phyloP scores from a whole-genome alignment of 106 monocot genomes.

The Apostasia ramifera region DNA sequence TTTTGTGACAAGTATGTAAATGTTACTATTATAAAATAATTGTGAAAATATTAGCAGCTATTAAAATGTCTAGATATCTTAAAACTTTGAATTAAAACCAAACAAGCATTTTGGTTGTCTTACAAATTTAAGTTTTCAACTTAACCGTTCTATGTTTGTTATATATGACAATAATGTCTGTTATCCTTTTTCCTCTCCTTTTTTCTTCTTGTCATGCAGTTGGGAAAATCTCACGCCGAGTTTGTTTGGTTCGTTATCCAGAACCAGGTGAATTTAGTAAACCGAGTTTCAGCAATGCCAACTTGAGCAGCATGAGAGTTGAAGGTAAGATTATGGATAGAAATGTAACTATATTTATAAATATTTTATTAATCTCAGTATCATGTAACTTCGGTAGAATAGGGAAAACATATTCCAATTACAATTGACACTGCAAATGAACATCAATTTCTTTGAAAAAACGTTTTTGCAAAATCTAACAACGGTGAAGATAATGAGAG shows the following conservation, averaged over 20 bases:
- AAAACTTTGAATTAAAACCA: too few relatives aligned
- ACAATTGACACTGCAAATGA: too few relatives aligned
- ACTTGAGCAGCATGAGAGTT: conserved; percentile 10
- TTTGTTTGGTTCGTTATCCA: conserved; percentile 50
- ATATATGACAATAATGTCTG: neutral
- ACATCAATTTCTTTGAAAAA: too few relatives aligned
- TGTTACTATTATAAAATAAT: too few relatives aligned
- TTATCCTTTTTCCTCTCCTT: neutral
- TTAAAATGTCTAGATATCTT: too few relatives aligned
- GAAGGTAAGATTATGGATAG: neutral
- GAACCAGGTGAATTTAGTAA: conserved; percentile 44
- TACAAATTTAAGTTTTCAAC: too few relatives aligned
- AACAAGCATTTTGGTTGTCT: too few relatives aligned
- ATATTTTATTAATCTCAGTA: neutral
- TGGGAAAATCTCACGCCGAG: conserved; percentile 64
- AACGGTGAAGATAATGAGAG: neutral
- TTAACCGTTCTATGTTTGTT: too few relatives aligned
- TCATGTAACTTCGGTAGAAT: neutral
- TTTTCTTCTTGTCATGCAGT: conserved; percentile 23
- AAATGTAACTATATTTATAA: neutral
- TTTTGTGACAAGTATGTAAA: too few relatives aligned
- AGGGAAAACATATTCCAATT: too few relatives aligned
- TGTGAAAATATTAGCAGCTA: too few relatives aligned
- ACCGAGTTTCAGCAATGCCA: conserved; percentile 6
- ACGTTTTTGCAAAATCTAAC: neutral